Base-by-base conservation (phyloP, 371 early-diverging fungal genomes). In the Mucor indicus region DNA sequence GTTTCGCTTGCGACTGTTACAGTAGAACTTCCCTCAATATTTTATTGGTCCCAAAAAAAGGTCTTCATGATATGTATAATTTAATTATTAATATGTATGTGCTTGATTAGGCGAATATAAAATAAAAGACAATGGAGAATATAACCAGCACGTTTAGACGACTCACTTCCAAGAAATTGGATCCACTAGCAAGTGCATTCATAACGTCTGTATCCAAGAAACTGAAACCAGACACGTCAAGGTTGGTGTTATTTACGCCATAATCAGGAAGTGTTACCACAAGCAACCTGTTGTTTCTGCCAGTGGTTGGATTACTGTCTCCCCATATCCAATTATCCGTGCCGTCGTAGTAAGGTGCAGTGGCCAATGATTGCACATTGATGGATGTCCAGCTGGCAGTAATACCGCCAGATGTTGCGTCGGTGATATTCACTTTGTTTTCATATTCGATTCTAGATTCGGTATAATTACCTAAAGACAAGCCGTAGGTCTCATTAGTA, bases 391-490 rank as follows among this genome's bases (percentile, higher is more conserved):
- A n/a, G 33, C 36, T 37, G 1, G 31, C 40, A 29, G 25, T 43
- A 6, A 35, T 22, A n/a, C n/a, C 10, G 20, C 30, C 27, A 0
- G 29, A 17, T 10, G 44, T 20, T 0, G 21, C 50, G 31, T 61
- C 56, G 4, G 57, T 54, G 16, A 67, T 48, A 27, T 64, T 71
- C 9, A 64, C 60, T 11, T 50, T 48, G 8, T 50, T 44, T 36
- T 67, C 62, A 24, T 69, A 76, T 32, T 76, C 76, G 11, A 69
- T 36, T 24, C 76, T 59, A 12, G 69, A 72, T 37, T 76, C 61
- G 0, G 62, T 62, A 39, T 66, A 72, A 10, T 63, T 44, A 21
- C 76, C 76, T 32, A 76, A 40, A 0, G 72, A 72, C 3, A 66
- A 27, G 38, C 76, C 76, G 24, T 65, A 69, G 0, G 76, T 76